phyloP scores from a whole-genome alignment of 306 rosid genomes.

The Aeschynomene evenia region DNA sequence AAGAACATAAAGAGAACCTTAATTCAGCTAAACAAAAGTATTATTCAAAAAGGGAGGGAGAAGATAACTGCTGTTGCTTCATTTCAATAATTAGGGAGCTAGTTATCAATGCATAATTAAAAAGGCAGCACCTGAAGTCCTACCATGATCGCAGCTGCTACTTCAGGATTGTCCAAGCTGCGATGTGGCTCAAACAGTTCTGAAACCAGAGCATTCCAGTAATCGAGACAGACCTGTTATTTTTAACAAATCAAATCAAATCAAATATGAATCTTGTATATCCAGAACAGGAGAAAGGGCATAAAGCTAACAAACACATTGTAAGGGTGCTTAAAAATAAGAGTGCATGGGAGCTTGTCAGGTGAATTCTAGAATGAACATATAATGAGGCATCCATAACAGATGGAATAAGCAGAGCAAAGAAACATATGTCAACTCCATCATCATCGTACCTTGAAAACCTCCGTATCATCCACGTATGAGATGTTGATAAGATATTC shows the following conservation, averaged over 20 bases:
- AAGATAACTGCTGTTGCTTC: neutral
- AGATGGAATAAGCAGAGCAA: neutral
- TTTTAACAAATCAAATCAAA: slow-evolving; percentile 47
- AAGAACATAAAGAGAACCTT: neutral
- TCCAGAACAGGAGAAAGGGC: neutral
- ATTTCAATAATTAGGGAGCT: neutral
- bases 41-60: neutral
- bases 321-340: neutral
- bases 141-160: slow-evolving; percentile 41
- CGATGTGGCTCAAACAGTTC: slow-evolving; percentile 59
- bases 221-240: slow-evolving; percentile 90
- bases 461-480: slow-evolving; percentile 93
- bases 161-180: slow-evolving; percentile 41
- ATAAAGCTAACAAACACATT: neutral
- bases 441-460: slow-evolving; percentile 67
- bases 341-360: no score
- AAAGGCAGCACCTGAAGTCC: slow-evolving; percentile 59
- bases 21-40: neutral
- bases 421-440: neutral
- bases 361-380: neutral
- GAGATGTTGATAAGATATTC: slow-evolving; percentile 95
- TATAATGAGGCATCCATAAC: neutral
- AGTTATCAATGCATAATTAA: slow-evolving; percentile 28
- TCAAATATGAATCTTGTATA: slow-evolving; percentile 32
- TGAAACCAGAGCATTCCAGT: slow-evolving; percentile 89